These are phyloP conservation scores for Aspergillus clavatus DNA, from an alignment of 2,329 filamentous ascomycete species.

Conservation along the genomic window DNA sequence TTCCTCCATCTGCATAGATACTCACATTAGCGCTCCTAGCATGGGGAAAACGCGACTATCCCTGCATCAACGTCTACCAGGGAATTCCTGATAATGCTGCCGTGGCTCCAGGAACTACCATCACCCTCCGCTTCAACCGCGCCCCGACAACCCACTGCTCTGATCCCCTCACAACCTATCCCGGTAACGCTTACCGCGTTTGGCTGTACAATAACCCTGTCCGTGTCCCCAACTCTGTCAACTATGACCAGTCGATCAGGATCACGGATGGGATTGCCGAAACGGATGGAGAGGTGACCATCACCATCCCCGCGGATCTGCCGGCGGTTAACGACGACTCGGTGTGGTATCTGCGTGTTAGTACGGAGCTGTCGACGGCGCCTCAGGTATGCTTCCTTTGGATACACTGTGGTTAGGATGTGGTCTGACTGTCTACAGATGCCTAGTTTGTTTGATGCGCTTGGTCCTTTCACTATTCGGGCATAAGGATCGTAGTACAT, in stretches of 20 bases:
- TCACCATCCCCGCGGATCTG: slow-evolving; percentile 23
- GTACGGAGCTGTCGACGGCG: slow-evolving; percentile 19
- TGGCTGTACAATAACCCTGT: slow-evolving; percentile 31
- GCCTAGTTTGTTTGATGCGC: slow-evolving; percentile 25
- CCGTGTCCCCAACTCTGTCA: slow-evolving; percentile 17
- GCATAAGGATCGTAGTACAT: too few species aligned
- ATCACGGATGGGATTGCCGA: slow-evolving; percentile 17
- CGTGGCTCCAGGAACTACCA: slow-evolving; percentile 19
- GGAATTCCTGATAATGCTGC: slow-evolving; percentile 30
- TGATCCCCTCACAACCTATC: slow-evolving; percentile 17
- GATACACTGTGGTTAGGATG: neutral
- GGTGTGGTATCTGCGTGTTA: slow-evolving; percentile 28
- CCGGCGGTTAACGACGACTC: slow-evolving; percentile 22
- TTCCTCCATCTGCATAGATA: neutral
- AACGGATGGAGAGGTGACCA: slow-evolving; percentile 15
- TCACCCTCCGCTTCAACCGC: slow-evolving; percentile 27
- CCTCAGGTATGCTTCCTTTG: slow-evolving; percentile 23
- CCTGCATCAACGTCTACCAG: slow-evolving; percentile 31
- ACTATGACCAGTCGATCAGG: slow-evolving; percentile 18
- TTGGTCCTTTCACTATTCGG: slow-evolving; percentile 24
- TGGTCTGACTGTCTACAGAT: slow-evolving; percentile 17
- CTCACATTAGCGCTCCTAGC: slow-evolving; percentile 12
- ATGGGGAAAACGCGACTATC: slow-evolving; percentile 33
- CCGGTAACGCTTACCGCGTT: slow-evolving; percentile 21
- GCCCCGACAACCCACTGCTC: slow-evolving; percentile 22